Percentiles rank a stretch among this genome's conserved stretches.
phyloP scores from a whole-genome alignment of 2,329 filamentous ascomycete species.

The Anisogramma anomala region DNA sequence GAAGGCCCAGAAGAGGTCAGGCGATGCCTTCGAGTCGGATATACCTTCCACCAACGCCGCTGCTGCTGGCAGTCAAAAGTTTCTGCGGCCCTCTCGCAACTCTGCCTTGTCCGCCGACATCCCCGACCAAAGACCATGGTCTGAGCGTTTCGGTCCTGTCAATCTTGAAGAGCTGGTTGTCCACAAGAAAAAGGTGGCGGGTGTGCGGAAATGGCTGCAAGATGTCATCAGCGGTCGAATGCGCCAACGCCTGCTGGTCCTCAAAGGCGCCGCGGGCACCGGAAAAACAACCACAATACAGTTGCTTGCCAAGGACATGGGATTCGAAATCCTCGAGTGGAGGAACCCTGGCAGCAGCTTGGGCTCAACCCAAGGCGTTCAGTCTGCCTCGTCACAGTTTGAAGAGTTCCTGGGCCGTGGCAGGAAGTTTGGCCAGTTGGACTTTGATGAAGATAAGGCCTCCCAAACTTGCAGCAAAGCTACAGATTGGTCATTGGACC shows the following conservation, averaged over 20 bases:
- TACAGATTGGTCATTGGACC: conserved; percentile 6
- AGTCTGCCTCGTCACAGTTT: conserved; percentile 69
- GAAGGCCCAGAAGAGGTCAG: conserved; percentile 43
- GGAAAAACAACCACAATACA: conserved; percentile 85
- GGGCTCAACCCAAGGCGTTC: conserved; percentile 47
- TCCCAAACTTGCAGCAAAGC: conserved; percentile 18
- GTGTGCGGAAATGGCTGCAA: conserved; percentile 75
- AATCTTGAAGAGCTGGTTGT: conserved; percentile 79
- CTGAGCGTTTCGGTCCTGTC: conserved; percentile 66
- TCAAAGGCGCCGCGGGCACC: conserved; percentile 83
- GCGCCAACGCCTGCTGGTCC: conserved; percentile 63
- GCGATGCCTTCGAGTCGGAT: conserved; percentile 21
- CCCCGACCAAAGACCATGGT: conserved; percentile 63
- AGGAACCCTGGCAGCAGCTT: conserved; percentile 61
- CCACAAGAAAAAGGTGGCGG: conserved; percentile 84
- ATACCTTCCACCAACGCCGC: conserved; percentile 17
- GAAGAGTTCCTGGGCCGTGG: conserved; percentile 82
- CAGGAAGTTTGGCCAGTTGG: conserved; percentile 64
- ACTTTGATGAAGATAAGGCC: conserved; percentile 27
- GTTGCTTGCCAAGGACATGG: conserved; percentile 66
- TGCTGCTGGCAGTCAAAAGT: conserved; percentile 36
- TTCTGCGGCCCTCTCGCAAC: conserved; percentile 33
- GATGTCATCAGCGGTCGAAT: conserved; percentile 55
- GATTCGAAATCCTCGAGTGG: conserved; percentile 76
- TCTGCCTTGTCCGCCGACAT: conserved; percentile 22